Evolutionary conservation across 1,139 yeast species (phyloP), one percentile per base, ranked within the genome.

Genomic region (Yamadazyma triangularis): DNA sequence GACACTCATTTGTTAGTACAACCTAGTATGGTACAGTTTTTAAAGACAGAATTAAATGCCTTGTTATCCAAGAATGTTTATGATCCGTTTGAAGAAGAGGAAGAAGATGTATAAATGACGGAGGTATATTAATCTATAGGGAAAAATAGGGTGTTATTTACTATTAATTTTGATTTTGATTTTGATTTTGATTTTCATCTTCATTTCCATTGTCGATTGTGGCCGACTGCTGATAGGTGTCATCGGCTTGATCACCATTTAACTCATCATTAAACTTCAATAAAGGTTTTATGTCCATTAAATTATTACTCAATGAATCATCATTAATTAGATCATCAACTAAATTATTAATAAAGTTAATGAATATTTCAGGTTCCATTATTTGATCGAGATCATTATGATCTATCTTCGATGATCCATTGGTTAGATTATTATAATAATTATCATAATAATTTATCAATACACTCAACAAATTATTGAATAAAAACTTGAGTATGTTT

Each of bases 1-100:
- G 96, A 89, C 26, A 84, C 93, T 2, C 96, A 91, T 56, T 58
- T 91, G 18, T 63, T 91, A 37, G 82, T 91, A 19, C 91, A 85
- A 41, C 81, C 81, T 23, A 73, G 74, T 26, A 82, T 80, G 57
- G 84, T 89, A 4, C 80, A 77, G 23, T 79, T 69, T 48, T 80
- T 91, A 33, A 89, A 88, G 48, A 64, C 59, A 33, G 95, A 89
- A 53, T 67, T 91, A 46, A 87, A 85, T 52, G 62, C 77, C 41
- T 58, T 86, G 40, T 62, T 89, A 22, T 79, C 94, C 3, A 79
- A 84, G 54, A 91, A 89, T 50, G 80, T 89, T 2, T 89, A 83
- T 56, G 82, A 84, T 49, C 93, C 95, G 1, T 66, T 79, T 38
- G 95, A 86, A 24, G 94, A 79, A 23, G 89, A 78, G 35, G 76